Evolutionary conservation across 208 protist genomes (phyloP), one percentile per base, ranked within the genome.

Genomic region (Wallacemonas collosoma): DNA sequence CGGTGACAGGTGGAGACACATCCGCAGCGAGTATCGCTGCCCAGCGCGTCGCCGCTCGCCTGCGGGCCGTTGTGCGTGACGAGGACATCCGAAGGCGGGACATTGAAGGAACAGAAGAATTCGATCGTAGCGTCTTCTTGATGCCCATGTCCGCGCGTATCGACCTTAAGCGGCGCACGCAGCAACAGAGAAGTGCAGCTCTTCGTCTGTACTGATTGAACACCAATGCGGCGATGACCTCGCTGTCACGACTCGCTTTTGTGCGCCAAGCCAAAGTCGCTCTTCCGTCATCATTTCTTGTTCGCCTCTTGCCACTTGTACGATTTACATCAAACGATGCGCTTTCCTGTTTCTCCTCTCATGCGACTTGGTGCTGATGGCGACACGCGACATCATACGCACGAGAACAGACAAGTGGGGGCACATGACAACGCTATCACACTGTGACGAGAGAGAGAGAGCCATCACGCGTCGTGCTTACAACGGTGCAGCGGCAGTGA

Each of bases 11-110:
- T 26, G 26, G 26, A 26, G 26, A 26, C 26, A 26, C 26, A 26
- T 26, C 26, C 26, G 26, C 26, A 26, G 26, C 26, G 12, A 56
- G 35, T 48, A 35, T 56, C 9, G 43, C 47, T 15, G 56, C 56
- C 14, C 77, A 76, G 14, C 76, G 80, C 55, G 63, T 83, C 26
- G 73, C 73, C 57, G 81, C 83, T n/a, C 68, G 75, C 39, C 61
- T 91, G 63, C 78, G 82, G 3, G 79, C 78, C 1, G 53, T 85
- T 11, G 73, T 82, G 47, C 74, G 79, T 40, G 86, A 95, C 60
- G 90, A 95, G 63, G 81, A 86, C n/a, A 81, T 92, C 51, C 79
- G 82, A 38, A 77, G 90, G 1, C 77, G 71, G 35, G 84, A 95
- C 61, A 79, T 91, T 58, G 90, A 91, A 56, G 80, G 80, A 45